Evolutionary conservation across 2,329 filamentous ascomycete genomes (phyloP).

Genomic region (Colletotrichum phormii): DNA sequence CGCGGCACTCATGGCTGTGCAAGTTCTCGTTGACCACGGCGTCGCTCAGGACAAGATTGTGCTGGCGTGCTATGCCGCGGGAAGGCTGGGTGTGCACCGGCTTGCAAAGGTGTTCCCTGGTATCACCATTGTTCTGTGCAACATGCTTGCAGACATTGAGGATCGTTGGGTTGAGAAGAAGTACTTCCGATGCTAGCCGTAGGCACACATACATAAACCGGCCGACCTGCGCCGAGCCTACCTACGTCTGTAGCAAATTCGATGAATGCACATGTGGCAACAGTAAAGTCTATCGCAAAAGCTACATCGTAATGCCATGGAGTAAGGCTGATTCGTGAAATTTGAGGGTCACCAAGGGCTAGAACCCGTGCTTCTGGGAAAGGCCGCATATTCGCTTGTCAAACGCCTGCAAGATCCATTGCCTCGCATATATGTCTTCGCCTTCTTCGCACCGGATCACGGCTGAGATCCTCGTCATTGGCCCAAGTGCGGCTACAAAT

Average conservation of each 20-base stretch:
- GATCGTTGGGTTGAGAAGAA: slow-evolving; percentile 89
- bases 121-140: slow-evolving; percentile 87
- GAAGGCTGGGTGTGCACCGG: slow-evolving; percentile 84
- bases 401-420: slow-evolving; percentile 9
- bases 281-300: slow-evolving; percentile 1
- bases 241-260: neutral
- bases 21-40: slow-evolving; percentile 94
- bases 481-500: slow-evolving; percentile 1
- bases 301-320: slow-evolving; percentile 7
- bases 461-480: neutral
- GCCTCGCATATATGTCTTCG: neutral
- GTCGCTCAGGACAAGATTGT: slow-evolving; percentile 87
- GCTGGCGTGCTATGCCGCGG: slow-evolving; percentile 92
- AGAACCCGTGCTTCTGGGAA: neutral
- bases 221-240: neutral
- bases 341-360: neutral
- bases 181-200: slow-evolving; percentile 85
- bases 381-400: neutral
- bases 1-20: slow-evolving; percentile 89
- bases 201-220: neutral
- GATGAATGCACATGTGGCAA: slow-evolving; percentile 11
- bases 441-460: neutral
- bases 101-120: slow-evolving; percentile 90
- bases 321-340: neutral
- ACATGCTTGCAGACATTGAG: slow-evolving; percentile 84